Base-by-base conservation (phyloP, 768 basidiomycete species). In the Fomitopsis serialis region DNA sequence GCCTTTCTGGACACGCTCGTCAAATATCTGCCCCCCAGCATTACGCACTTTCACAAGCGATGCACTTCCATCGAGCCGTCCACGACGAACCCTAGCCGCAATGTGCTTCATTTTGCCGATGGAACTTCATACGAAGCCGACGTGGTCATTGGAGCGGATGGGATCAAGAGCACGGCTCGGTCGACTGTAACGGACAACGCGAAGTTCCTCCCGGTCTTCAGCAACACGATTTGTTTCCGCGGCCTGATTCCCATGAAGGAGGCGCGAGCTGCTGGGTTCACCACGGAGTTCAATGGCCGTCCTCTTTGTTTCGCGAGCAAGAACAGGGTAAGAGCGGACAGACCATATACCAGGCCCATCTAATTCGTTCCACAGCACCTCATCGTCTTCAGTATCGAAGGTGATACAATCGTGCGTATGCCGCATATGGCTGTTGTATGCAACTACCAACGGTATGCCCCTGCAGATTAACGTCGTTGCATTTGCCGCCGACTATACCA, bases 31-130 rank as follows among this genome's bases (percentile, higher is more conserved):
- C 72, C 81, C 54, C 69, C 75, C 0, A 58, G 65, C 9, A 61
- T 64, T 29, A 66, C 72, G 4, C 77, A 78, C 57, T 78, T 82
- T 66, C 71, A 76, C 60, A 81, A 79, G 58, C 77, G 78, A 11
- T 78, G 77, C 58, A 66, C 37, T 4, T 25, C 52, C 0, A 25
- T 67, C 12, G n/a, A 44, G 12, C 22, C 17, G 1, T 42, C 58
- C 8, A 25, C 45, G 19, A 64, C 67, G 9, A 53, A 54, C 35
- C 34, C 56, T 8, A 67, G 64, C 4, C 56, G 55, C 2, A 9
- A 55, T 7, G 56, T 68, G 8, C 61, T 83, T 4, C 67, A 71
- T 23, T 84, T 83, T 54, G 59, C 72, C 7, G 81, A 83, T 55
- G 77, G 77, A 7, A 76, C 74, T 12, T 70, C 65, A 0, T 66